These are phyloP conservation scores for Vitis labrusca DNA, from an alignment of 164 flowering plant species.

Conservation along the genomic window DNA sequence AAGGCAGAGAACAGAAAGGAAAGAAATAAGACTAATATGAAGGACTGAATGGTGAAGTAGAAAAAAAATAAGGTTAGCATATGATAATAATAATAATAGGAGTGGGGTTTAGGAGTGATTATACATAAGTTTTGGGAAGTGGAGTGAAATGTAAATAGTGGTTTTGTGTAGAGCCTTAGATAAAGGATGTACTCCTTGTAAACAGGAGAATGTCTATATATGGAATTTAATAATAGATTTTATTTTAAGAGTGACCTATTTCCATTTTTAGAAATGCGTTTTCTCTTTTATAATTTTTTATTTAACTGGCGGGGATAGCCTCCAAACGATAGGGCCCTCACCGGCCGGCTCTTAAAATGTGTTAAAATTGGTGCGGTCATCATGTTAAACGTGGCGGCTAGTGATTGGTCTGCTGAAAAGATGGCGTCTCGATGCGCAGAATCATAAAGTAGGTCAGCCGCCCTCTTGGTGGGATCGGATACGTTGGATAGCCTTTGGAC, in stretches of 20 bases:
- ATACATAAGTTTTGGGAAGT: slow-evolving; percentile 26
- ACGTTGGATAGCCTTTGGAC: neutral
- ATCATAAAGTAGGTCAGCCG: slow-evolving; percentile 26
- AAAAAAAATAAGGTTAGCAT: neutral
- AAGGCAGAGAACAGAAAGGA: neutral
- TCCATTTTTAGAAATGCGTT: neutral
- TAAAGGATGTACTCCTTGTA: slow-evolving; percentile 2
- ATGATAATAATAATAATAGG: neutral
- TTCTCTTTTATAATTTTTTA: neutral
- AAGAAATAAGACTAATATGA: neutral
- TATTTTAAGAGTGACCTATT: neutral
- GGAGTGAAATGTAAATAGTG: slow-evolving; percentile 15
- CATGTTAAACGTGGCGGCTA: slow-evolving; percentile 4
- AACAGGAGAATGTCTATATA: slow-evolving; percentile 10
- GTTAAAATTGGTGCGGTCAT: neutral
- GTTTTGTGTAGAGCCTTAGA: neutral
- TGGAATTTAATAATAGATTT: slow-evolving; percentile 13
- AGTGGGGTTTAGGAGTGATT: slow-evolving; percentile 12
- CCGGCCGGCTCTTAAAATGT: slow-evolving; percentile 7
- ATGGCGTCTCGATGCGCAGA: slow-evolving; percentile 9
- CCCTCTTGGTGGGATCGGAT: neutral
- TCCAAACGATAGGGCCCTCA: neutral
- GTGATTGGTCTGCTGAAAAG: slow-evolving; percentile 6
- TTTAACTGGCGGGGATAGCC: neutral
- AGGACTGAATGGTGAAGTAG: neutral